A percentile compares a stretch with the other conserved stretches of the same genome.
phyloP scores from a whole-genome alignment of 495 filamentous ascomycete species.

The Physcia stellaris region DNA sequence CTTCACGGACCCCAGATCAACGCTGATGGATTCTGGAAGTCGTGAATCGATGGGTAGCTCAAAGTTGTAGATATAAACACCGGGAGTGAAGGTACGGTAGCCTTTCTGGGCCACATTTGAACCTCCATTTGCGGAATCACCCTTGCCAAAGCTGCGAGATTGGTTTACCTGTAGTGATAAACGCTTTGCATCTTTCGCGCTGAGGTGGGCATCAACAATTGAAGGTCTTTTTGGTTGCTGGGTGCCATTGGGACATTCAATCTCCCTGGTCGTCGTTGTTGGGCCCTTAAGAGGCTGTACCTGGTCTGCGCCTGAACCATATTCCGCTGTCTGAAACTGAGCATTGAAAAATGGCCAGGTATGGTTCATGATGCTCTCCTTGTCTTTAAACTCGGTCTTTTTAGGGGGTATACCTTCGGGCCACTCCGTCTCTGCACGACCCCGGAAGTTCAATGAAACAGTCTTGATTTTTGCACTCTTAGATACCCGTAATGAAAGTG shows the following conservation, averaged over 20 bases:
- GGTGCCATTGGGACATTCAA: conserved; percentile 15
- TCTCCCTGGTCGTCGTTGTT: conserved; percentile 34
- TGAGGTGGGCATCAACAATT: too few relatives aligned
- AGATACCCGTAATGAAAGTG: conserved; percentile 64
- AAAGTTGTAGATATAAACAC: conserved; percentile 89
- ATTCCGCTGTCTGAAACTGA: conserved; percentile 43
- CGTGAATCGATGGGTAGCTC: conserved; percentile 89
- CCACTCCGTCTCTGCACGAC: conserved; percentile 85
- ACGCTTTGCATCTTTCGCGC: conserved; percentile 39
- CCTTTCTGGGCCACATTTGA: conserved; percentile 66
- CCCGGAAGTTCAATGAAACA: conserved; percentile 75
- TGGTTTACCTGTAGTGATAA: conserved; percentile 69
- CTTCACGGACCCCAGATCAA: conserved; percentile 75
- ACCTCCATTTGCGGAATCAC: conserved; percentile 45
- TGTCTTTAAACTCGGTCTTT: conserved; percentile 74
- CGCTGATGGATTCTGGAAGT: conserved; percentile 80
- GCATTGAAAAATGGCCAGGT: conserved; percentile 77
- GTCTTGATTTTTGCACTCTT: conserved; percentile 93
- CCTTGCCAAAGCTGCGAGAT: conserved; percentile 77
- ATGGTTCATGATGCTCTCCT: conserved; percentile 60
- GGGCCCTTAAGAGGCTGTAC: conserved; percentile 33
- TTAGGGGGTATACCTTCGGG: conserved; percentile 93
- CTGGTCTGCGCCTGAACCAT: conserved; percentile 53
- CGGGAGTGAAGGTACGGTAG: conserved; percentile 78
- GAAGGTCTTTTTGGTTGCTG: not conserved